These are phyloP conservation scores for Yamadazyma scolyti DNA, from an alignment of 805 yeast species.

Conservation along the genomic window DNA sequence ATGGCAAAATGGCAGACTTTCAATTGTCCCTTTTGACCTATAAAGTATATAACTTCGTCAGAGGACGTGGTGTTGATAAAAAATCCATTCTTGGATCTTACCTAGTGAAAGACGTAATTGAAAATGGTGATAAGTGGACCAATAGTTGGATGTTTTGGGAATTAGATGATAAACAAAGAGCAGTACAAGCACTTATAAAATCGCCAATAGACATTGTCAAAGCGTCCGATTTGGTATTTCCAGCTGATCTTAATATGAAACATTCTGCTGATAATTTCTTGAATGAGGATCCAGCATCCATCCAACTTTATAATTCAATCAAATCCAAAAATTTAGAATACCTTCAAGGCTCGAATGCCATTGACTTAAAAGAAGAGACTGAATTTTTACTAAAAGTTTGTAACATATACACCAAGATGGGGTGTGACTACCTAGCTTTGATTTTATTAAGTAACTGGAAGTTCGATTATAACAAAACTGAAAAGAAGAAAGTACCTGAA, in stretches of 20 bases:
- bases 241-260: slow-evolving; percentile 12
- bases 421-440: slow-evolving; percentile 77
- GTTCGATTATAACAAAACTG: slow-evolving; percentile 5
- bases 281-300: slow-evolving; percentile 79
- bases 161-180: slow-evolving; percentile 30
- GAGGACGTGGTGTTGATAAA: slow-evolving; percentile 30
- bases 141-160: slow-evolving; percentile 80
- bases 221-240: slow-evolving; percentile 17
- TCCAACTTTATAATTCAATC: slow-evolving; percentile 60
- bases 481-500: slow-evolving; percentile 1
- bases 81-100: slow-evolving; percentile 34
- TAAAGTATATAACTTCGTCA: slow-evolving; percentile 51
- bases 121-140: slow-evolving; percentile 73
- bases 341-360: slow-evolving; percentile 45
- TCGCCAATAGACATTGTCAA: slow-evolving; percentile 40
- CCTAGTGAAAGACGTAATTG: slow-evolving; percentile 55
- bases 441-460: slow-evolving; percentile 66
- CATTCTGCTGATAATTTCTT: slow-evolving; percentile 32
- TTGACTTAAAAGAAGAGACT: slow-evolving; percentile 49
- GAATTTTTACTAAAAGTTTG: slow-evolving; percentile 60
- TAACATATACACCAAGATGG: slow-evolving; percentile 77
- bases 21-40: slow-evolving; percentile 80
- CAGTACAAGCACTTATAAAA: slow-evolving; percentile 65
- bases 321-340: slow-evolving; percentile 50
- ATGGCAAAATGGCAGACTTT: slow-evolving; percentile 62